phyloP scores from a whole-genome alignment of 164 flowering plant species.

The Piper longum region DNA sequence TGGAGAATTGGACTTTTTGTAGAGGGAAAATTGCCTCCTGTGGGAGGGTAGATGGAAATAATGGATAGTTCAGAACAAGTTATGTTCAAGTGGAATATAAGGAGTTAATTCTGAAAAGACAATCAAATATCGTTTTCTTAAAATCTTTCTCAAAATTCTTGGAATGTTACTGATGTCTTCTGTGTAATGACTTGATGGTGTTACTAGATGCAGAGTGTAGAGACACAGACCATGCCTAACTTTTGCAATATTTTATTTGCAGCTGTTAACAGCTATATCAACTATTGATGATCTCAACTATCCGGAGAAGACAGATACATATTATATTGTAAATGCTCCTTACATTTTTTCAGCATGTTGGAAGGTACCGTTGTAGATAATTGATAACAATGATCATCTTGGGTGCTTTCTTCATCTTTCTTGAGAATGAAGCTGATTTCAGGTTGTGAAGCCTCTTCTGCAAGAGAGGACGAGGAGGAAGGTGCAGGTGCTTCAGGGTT shows the following conservation, averaged over 20 bases:
- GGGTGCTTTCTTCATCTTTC: not conserved
- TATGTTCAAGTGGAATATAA: too few species aligned
- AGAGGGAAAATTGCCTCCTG: too few species aligned
- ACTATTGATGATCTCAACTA: slow-evolving; percentile 93
- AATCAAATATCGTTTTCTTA: too few species aligned
- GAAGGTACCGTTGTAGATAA: slow-evolving; percentile 48
- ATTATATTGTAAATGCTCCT: slow-evolving; percentile 85
- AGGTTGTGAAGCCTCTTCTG: slow-evolving; percentile 92
- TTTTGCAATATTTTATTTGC: slow-evolving; percentile 21
- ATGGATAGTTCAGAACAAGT: too few species aligned
- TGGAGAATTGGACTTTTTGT: too few species aligned
- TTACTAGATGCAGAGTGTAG: not conserved
- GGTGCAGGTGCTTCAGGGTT: slow-evolving; percentile 82
- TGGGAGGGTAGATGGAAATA: too few species aligned
- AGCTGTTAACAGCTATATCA: slow-evolving; percentile 70
- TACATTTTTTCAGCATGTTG: slow-evolving; percentile 94
- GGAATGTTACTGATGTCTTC: too few species aligned
- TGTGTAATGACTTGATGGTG: not conserved
- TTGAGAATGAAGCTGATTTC: slow-evolving; percentile 8
- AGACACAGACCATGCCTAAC: too few species aligned
- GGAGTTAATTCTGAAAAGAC: too few species aligned
- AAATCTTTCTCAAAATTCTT: too few species aligned
- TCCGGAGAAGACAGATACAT: slow-evolving; percentile 96
- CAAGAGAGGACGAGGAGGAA: slow-evolving; percentile 90
- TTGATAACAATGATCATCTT: not conserved